Evolutionary conservation across 371 early-diverging fungal genomes (phyloP), one percentile per base, ranked within the genome.

Genomic region (Nosema muscidifuracis): DNA sequence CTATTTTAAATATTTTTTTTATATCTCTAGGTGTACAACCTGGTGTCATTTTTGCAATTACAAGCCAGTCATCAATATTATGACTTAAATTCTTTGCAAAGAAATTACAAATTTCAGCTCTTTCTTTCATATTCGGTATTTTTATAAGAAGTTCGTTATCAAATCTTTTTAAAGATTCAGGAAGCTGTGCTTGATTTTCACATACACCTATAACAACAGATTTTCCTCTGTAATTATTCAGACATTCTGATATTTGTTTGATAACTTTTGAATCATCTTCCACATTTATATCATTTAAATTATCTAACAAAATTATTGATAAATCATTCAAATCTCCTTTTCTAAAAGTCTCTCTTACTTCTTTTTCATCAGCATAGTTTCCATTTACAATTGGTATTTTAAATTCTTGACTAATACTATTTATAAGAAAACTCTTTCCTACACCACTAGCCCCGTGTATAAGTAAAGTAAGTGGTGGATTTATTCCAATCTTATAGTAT

Each of bases 1-100:
- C 80, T 16, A 75, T 67, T 44, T 71, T 68, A 16, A 83, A 47
- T 2, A 80, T 40, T 40, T 42, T 64, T 61, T 73, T 69, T 42
- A 83, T 33, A 60, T 83, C 78, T 66, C 70, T 61, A 9, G 76
- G 74, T 3, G 78, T 77, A 73, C 68, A 80, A 30, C 83, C 83
- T 10, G 83, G 83, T 24, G 79, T 82, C 15, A 56, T 65, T 61
- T 73, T 62, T 30, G 81, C 69, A 50, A 83, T 33, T 16, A 36
- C 62, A 12, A 18, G 1, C 26, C 65, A 73, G 47, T 80, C 76
- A 33, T 77, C 31, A 36, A 56, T 44, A 38, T 68, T 38, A 31
- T 66, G 51, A 36, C 40, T 57, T 28, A 74, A 63, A 20, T 58
- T 65, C n/a, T 65, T 43, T 9, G 76, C 26, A 18, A 80, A 28